Conservation (phyloP, 257 asterid genomes). For the Nicotiana tabacum region DNA sequence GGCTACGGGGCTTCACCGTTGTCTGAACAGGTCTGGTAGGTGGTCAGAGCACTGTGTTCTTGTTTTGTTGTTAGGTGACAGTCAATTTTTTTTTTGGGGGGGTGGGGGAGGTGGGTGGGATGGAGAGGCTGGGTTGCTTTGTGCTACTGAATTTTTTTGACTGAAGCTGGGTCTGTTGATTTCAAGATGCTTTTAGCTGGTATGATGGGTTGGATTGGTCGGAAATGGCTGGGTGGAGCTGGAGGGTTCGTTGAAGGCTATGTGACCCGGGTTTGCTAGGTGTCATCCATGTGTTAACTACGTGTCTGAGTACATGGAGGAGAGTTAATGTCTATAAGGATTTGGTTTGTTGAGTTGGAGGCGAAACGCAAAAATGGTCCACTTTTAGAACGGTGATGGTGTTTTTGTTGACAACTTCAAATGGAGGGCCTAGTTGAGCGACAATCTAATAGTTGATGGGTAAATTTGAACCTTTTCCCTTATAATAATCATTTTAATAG, state of each 20-base stretch:
- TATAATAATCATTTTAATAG: not conserved
- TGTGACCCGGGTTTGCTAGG: not conserved
- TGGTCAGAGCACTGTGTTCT: not conserved
- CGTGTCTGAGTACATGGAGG: not conserved
- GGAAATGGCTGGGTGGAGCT: not conserved
- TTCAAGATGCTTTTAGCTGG: not conserved
- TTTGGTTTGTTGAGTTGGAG: not conserved
- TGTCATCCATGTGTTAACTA: not conserved
- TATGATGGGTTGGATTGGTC: not conserved
- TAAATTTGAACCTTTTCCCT: not conserved
- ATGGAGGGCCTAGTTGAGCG: not conserved
- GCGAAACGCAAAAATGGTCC: not conserved
- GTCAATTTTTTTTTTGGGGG: not conserved
- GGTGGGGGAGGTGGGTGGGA: not conserved
- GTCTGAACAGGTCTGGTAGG: not conserved
- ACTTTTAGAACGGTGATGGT: not conserved
- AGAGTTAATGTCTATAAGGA: not conserved
- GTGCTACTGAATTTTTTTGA: not conserved
- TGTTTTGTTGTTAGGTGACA: not conserved
- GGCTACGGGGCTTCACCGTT: not conserved
- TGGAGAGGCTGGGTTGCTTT: not conserved
- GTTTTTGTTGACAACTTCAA: not conserved
- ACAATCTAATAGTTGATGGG: not conserved
- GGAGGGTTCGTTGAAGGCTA: not conserved
- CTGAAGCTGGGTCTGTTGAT: not conserved